A percentile compares a stretch with the other conserved stretches of the same genome.
Evolutionary conservation across 345 rosid genomes (phyloP).

Genomic region (Moricandia moricandioides): DNA sequence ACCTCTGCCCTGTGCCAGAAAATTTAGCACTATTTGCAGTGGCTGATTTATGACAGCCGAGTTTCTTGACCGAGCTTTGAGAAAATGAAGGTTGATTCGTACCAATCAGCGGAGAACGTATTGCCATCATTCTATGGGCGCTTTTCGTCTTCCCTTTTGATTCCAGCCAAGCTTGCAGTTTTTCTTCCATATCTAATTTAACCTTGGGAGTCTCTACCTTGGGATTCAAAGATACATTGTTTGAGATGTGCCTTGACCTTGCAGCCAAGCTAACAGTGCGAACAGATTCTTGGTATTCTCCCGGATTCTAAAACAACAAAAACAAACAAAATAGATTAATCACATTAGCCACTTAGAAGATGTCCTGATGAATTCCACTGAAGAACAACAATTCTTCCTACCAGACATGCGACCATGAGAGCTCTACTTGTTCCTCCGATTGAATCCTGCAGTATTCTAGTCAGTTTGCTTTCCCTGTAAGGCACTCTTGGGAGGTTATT

Average conservation of each 20-base stretch:
- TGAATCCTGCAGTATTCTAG: slow-evolving; percentile 89
- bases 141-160: slow-evolving; percentile 86
- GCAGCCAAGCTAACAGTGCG: slow-evolving; percentile 88
- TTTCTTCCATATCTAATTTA: slow-evolving; percentile 78
- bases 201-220: slow-evolving; percentile 60
- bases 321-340: not conserved
- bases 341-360: not conserved
- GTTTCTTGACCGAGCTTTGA: slow-evolving; percentile 47
- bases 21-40: slow-evolving; percentile 41
- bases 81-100: slow-evolving; percentile 41
- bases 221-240: slow-evolving; percentile 47
- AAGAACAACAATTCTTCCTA: slow-evolving; percentile 21
- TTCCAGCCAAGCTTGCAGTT: slow-evolving; percentile 81
- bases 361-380: not conserved
- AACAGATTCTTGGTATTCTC: slow-evolving; percentile 89
- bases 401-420: slow-evolving; percentile 91
- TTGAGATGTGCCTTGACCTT: slow-evolving; percentile 79
- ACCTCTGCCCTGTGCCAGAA: slow-evolving; percentile 46
- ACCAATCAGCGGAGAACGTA: slow-evolving; percentile 44
- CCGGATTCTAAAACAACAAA: slow-evolving; percentile 63
- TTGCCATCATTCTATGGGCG: slow-evolving; percentile 41
- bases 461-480: slow-evolving; percentile 90
- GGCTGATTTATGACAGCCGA: slow-evolving; percentile 35
- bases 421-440: slow-evolving; percentile 90
- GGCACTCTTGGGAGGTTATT: slow-evolving; percentile 68